Evolutionary conservation across 1,284 basidiomycete species (phyloP).

Genomic region (Ganoderma leucocontextum): DNA sequence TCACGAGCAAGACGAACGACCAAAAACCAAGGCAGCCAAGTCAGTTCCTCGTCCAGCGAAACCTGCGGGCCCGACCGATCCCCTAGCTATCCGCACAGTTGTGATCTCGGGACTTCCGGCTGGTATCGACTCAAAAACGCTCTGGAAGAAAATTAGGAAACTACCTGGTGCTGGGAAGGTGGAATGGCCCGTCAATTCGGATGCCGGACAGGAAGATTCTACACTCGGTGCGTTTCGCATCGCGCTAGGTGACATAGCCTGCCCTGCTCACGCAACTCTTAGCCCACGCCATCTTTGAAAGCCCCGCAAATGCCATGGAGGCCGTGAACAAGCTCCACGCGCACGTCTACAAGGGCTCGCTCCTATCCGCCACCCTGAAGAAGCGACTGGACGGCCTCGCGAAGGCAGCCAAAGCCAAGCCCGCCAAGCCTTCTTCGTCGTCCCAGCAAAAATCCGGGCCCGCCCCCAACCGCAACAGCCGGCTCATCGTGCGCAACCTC

Average conservation of each 20-base stretch:
- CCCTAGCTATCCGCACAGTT: slow-evolving; percentile 82
- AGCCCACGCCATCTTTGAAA: slow-evolving; percentile 84
- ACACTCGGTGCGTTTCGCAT: slow-evolving; percentile 40
- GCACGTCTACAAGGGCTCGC: slow-evolving; percentile 90
- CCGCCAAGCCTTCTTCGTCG: slow-evolving; percentile 20
- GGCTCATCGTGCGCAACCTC: slow-evolving; percentile 93
- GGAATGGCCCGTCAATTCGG: slow-evolving; percentile 70
- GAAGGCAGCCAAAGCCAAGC: slow-evolving; percentile 52
- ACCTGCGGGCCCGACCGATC: slow-evolving; percentile 61
- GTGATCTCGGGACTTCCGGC: slow-evolving; percentile 80
- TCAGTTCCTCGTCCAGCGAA: slow-evolving; percentile 44
- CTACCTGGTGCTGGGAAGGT: slow-evolving; percentile 75
- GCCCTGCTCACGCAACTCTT: slow-evolving; percentile 19
- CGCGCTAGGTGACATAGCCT: background rate
- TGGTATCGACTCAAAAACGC: slow-evolving; percentile 72
- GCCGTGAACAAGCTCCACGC: slow-evolving; percentile 89
- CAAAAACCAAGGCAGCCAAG: slow-evolving; percentile 47
- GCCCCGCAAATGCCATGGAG: slow-evolving; percentile 75
- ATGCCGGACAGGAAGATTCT: slow-evolving; percentile 52
- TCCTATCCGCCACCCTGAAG: slow-evolving; percentile 92
- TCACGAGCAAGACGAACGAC: slow-evolving; percentile 40
- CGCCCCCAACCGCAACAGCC: slow-evolving; percentile 73
- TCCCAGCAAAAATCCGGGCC: slow-evolving; percentile 46
- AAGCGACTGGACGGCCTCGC: slow-evolving; percentile 81
- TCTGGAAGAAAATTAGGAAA: slow-evolving; percentile 93